Conservation (phyloP, 106 monocot genomes). For the Gastrodia elata region DNA sequence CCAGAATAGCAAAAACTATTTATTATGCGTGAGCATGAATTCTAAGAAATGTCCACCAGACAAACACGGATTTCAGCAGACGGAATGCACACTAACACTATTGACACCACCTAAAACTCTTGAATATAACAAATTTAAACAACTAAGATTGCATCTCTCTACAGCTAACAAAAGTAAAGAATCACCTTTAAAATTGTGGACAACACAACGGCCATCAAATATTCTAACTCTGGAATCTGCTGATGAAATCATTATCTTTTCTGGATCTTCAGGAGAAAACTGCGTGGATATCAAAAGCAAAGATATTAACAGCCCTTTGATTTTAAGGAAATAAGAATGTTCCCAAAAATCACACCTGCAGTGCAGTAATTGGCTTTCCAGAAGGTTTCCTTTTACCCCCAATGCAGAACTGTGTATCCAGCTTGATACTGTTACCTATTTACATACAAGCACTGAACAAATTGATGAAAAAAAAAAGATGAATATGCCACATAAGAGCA, state of each 20-base stretch:
- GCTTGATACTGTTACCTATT: constrained; percentile 33
- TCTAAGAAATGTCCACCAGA: too few species aligned
- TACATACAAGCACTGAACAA: not conserved
- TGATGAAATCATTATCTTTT: constrained; percentile 58
- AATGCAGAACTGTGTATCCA: constrained; percentile 38
- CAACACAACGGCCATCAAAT: constrained; percentile 35
- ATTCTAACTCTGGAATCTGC: constrained; percentile 62
- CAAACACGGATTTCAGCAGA: too few species aligned
- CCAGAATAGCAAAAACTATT: too few species aligned
- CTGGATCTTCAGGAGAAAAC: constrained; percentile 44
- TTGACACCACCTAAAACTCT: not conserved
- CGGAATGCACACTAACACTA: too few species aligned
- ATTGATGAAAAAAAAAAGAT: not conserved
- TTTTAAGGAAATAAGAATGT: not conserved
- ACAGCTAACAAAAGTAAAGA: not conserved
- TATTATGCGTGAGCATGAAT: too few species aligned
- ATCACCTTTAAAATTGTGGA: constrained; percentile 68
- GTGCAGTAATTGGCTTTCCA: constrained; percentile 49
- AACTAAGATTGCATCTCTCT: not conserved
- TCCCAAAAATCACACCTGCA: constrained; percentile 42
- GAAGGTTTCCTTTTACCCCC: constrained; percentile 47
- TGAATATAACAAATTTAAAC: not conserved
- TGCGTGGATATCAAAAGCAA: constrained; percentile 16
- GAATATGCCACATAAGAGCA: not conserved
- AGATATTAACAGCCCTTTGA: not conserved